phyloP scores from a whole-genome alignment of 169 alveolate genomes.

The Prorocentrum cordatum region DNA sequence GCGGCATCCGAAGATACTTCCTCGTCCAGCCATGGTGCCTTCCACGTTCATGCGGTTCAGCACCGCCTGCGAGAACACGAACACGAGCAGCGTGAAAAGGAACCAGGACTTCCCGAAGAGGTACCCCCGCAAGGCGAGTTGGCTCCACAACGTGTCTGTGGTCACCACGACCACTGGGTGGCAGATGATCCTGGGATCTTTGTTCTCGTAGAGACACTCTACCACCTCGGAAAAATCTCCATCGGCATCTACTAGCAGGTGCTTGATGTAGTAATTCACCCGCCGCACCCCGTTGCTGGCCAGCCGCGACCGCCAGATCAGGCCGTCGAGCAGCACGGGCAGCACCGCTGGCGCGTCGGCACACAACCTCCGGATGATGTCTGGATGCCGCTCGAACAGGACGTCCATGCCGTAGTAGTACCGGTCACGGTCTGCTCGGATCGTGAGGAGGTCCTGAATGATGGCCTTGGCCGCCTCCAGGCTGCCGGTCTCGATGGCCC shows the following conservation, averaged over 20 bases:
- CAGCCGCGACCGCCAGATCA: slow-evolving; percentile 40
- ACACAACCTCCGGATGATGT: slow-evolving; percentile 29
- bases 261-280: slow-evolving; percentile 27
- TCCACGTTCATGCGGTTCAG: too few species aligned
- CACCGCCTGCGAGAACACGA: too few species aligned
- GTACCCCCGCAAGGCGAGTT: slow-evolving; percentile 2
- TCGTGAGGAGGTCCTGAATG: slow-evolving; percentile 24
- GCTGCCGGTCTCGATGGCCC: slow-evolving; percentile 65
- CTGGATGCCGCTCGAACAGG: slow-evolving; percentile 39
- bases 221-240: background rate
- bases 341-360: slow-evolving; percentile 6
- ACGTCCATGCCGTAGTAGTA: slow-evolving; percentile 52
- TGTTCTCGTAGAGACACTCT: background rate
- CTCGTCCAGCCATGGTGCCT: too few species aligned
- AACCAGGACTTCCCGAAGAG: slow-evolving; percentile 14
- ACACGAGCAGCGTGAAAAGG: slow-evolving; percentile 30
- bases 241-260: background rate
- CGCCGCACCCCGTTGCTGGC: slow-evolving; percentile 13
- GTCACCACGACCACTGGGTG: slow-evolving; percentile 42
- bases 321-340: slow-evolving; percentile 31
- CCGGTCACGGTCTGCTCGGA: slow-evolving; percentile 55
- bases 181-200: slow-evolving; percentile 34
- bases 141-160: slow-evolving; percentile 37
- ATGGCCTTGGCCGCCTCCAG: slow-evolving; percentile 10
- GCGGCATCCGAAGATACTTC: too few species aligned